Conservation (phyloP, 1,284 basidiomycete genomes). For the Moesziomyces sp. region DNA sequence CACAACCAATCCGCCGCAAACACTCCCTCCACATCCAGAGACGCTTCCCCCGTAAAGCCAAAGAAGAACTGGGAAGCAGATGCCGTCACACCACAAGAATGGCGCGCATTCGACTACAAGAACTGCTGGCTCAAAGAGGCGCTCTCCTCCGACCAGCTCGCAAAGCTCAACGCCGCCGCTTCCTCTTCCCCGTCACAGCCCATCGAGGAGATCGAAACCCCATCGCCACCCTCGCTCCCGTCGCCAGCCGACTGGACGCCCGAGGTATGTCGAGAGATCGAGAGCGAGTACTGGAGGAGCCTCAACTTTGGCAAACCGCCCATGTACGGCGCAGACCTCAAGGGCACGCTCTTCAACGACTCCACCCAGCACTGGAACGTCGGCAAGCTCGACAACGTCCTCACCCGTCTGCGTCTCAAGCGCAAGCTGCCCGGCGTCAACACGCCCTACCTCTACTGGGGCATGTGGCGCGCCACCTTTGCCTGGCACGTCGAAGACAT, state of each 20-base stretch:
- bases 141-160: constrained; percentile 37
- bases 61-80: constrained; percentile 57
- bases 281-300: constrained; percentile 91
- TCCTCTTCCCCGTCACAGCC: constrained; percentile 3
- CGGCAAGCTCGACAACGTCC: constrained; percentile 84
- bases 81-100: constrained; percentile 53
- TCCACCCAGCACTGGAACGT: constrained; percentile 91
- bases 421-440: constrained; percentile 87
- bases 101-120: constrained; percentile 61
- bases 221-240: constrained; percentile 7
- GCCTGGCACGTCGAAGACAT: constrained; percentile 96
- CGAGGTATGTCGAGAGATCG: constrained; percentile 80
- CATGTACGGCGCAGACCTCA: constrained; percentile 98
- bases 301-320: constrained; percentile 85
- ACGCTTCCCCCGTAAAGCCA: constrained; percentile 34
- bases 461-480: constrained; percentile 97
- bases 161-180: neutral
- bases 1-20: constrained; percentile 9
- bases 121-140: constrained; percentile 61
- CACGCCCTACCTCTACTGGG: constrained; percentile 96
- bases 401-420: constrained; percentile 81
- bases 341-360: constrained; percentile 84
- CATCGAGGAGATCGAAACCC: neutral
- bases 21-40: constrained; percentile 20
- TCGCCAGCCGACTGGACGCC: constrained; percentile 52